Percentiles rank a stretch among this genome's conserved stretches.
These are phyloP conservation scores for Omphalotus olearius DNA, from an alignment of 1,284 basidiomycete species.

Conservation along the genomic window DNA sequence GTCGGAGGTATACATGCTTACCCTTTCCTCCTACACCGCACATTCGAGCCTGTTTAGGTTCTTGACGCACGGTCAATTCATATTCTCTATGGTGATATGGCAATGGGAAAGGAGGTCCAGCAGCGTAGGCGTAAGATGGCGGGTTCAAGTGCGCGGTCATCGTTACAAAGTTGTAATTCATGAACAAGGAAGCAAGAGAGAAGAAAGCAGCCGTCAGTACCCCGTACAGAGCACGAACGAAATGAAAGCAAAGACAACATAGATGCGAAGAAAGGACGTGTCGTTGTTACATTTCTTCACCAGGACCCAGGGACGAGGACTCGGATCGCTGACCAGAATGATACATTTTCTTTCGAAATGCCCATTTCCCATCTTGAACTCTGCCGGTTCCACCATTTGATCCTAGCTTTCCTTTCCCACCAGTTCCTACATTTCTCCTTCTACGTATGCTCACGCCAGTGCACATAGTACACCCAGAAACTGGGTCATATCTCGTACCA, in stretches of 20 bases:
- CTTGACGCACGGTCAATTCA: slow-evolving; percentile 79
- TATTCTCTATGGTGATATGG: slow-evolving; percentile 56
- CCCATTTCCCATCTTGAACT: no score
- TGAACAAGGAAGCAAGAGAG: slow-evolving; percentile 4
- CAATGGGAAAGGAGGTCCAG: slow-evolving; percentile 8
- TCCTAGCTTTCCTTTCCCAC: no score
- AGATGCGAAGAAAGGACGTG: slow-evolving; percentile 8
- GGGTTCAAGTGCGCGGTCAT: slow-evolving; percentile 13
- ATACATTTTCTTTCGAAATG: neutral
- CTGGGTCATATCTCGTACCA: neutral
- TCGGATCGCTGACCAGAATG: slow-evolving; percentile 19
- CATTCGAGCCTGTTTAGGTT: slow-evolving; percentile 90
- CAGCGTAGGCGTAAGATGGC: neutral
- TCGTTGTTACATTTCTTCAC: neutral
- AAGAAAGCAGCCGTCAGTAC: neutral
- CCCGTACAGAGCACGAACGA: neutral
- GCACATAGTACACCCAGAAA: neutral
- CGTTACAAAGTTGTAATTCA: slow-evolving; percentile 9
- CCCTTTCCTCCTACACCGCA: slow-evolving; percentile 88
- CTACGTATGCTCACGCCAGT: neutral
- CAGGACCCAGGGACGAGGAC: slow-evolving; percentile 24
- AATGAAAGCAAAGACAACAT: slow-evolving; percentile 10
- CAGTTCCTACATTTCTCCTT: neutral
- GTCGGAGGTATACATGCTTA: slow-evolving; percentile 23
- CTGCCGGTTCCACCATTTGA: no score